Percentiles rank a stretch among this genome's conserved stretches.
phyloP scores from a whole-genome alignment of 2,329 filamentous ascomycete species.

The Venturia carpophila region DNA sequence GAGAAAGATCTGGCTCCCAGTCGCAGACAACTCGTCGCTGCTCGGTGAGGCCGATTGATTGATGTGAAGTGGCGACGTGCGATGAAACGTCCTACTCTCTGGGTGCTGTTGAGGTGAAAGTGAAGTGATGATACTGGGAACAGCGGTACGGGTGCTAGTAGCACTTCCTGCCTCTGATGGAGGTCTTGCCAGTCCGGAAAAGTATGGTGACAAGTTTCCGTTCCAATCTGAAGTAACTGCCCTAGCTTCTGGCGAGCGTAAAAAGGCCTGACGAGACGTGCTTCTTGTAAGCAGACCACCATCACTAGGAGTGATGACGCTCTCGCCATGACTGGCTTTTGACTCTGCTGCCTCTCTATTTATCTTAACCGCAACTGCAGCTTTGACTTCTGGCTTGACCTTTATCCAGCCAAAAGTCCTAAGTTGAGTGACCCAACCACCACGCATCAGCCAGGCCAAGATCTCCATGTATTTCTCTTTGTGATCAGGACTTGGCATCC shows the following conservation, averaged over 20 bases:
- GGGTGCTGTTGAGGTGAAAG: slow-evolving; percentile 13
- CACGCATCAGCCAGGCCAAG: slow-evolving; percentile 84
- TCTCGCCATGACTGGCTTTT: slow-evolving; percentile 25
- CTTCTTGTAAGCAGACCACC: not conserved
- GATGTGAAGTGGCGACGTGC: slow-evolving; percentile 36
- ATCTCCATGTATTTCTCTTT: slow-evolving; percentile 83
- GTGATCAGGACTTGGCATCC: slow-evolving; percentile 82
- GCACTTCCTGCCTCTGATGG: slow-evolving; percentile 27
- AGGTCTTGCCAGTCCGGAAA: slow-evolving; percentile 11
- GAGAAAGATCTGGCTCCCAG: slow-evolving; percentile 21
- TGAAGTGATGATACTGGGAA: slow-evolving; percentile 22
- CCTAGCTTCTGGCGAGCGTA: slow-evolving; percentile 14
- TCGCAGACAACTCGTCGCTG: slow-evolving; percentile 36
- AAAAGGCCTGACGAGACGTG: not conserved
- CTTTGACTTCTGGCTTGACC: slow-evolving; percentile 73
- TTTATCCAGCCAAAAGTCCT: slow-evolving; percentile 87
- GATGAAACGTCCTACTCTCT: slow-evolving; percentile 20
- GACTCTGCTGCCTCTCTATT: slow-evolving; percentile 32
- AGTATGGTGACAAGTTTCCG: slow-evolving; percentile 18
- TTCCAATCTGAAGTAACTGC: slow-evolving; percentile 18
- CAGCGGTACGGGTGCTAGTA: slow-evolving; percentile 30
- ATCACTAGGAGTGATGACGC: not conserved
- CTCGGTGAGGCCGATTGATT: slow-evolving; percentile 48
- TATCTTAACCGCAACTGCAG: slow-evolving; percentile 68
- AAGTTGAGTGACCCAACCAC: slow-evolving; percentile 89